Evolutionary conservation across 441 rosid species (phyloP).

Genomic region (Syzygium syzygioides): DNA sequence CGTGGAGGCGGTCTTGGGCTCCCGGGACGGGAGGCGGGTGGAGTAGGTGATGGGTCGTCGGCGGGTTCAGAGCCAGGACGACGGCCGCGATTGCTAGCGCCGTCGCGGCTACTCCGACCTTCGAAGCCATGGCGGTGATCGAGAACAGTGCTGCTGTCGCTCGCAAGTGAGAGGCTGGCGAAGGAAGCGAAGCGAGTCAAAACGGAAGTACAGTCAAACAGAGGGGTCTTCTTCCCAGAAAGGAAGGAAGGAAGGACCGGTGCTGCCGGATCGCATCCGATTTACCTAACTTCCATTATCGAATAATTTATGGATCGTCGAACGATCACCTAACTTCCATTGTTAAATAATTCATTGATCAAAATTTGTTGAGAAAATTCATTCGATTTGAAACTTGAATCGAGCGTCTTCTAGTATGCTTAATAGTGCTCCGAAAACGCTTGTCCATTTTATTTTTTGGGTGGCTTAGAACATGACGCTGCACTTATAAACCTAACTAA

Average conservation of each 20-base stretch:
- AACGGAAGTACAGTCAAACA: neutral
- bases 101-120: neutral
- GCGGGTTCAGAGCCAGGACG: neutral
- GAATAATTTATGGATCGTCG: neutral
- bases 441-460: neutral
- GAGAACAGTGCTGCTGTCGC: neutral
- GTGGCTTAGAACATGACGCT: neutral
- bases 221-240: neutral
- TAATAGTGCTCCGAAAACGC: neutral
- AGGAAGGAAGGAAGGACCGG: neutral
- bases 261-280: neutral
- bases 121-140: neutral
- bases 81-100: neutral
- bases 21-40: neutral
- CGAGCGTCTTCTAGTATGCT: neutral
- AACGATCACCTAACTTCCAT: neutral
- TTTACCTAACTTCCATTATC: neutral
- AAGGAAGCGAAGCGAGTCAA: neutral
- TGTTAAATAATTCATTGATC: too few species aligned
- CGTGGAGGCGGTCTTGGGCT: constrained; percentile 1
- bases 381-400: neutral
- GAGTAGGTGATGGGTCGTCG: neutral
- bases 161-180: neutral
- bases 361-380: too few species aligned
- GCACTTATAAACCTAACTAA: fast-evolving